Evolutionary conservation across 2,329 filamentous ascomycete species (phyloP).

Genomic region (Cordyceps tenuipes): DNA sequence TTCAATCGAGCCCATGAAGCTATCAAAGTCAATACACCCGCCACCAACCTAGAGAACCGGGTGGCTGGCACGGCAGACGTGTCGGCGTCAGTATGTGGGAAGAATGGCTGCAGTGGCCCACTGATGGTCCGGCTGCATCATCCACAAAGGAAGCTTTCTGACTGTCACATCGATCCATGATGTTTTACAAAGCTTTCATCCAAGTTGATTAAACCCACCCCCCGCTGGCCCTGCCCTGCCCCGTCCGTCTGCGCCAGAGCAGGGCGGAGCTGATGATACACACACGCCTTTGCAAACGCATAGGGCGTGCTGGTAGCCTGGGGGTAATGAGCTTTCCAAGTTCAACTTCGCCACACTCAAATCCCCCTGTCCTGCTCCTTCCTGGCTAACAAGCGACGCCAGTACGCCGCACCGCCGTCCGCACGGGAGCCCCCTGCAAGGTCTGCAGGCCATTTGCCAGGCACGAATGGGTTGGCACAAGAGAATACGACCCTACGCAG

Average conservation of each 20-base stretch:
- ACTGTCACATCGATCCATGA: too few species aligned
- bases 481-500: constrained; percentile 55
- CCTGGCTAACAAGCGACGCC: neutral
- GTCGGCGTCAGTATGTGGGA: constrained; percentile 46
- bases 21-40: constrained; percentile 47
- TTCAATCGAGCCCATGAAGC: constrained; percentile 37
- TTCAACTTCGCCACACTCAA: too few species aligned
- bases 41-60: constrained; percentile 36
- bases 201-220: neutral
- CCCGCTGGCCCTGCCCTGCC: too few species aligned
- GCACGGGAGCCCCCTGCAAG: constrained; percentile 51
- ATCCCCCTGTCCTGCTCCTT: accelerated
- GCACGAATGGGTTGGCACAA: constrained; percentile 51
- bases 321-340: neutral
- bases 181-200: too few species aligned
- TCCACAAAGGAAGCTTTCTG: constrained; percentile 43
- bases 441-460: constrained; percentile 50
- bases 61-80: constrained; percentile 48
- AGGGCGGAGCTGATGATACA: neutral
- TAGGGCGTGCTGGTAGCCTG: neutral
- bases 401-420: constrained; percentile 47
- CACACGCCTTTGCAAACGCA: neutral
- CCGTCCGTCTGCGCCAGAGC: neutral
- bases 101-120: constrained; percentile 48
- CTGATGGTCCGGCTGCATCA: constrained; percentile 54